Percentiles rank a stretch among this genome's conserved stretches.
These are phyloP conservation scores for Oryza australiensis DNA, from an alignment of 176 grass and related monocot species.

Conservation along the genomic window DNA sequence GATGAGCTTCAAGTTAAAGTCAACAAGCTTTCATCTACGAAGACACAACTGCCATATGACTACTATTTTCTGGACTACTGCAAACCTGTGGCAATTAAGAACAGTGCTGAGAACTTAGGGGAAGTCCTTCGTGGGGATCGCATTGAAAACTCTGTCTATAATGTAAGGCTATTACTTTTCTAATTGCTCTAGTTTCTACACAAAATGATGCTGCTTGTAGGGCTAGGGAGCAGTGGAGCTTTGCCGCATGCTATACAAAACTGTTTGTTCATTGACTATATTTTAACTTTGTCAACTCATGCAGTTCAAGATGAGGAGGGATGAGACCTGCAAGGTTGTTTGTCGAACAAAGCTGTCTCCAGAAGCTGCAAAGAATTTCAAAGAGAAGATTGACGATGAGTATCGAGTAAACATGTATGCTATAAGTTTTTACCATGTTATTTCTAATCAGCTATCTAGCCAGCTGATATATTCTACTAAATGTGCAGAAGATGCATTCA, in stretches of 20 bases:
- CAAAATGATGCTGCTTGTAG: neutral
- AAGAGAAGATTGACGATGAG: slow-evolving; percentile 88
- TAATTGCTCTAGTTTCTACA: neutral
- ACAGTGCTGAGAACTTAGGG: slow-evolving; percentile 80
- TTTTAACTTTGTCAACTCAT: slow-evolving; percentile 13
- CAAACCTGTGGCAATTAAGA: slow-evolving; percentile 64
- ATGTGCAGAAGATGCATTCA: slow-evolving; percentile 8
- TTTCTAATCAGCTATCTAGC: neutral
- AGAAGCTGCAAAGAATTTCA: slow-evolving; percentile 81
- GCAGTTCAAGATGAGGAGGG: slow-evolving; percentile 79
- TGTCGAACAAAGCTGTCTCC: slow-evolving; percentile 55
- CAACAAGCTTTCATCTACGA: slow-evolving; percentile 81
- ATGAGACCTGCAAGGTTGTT: slow-evolving; percentile 68
- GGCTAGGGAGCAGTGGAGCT: neutral
- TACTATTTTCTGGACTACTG: slow-evolving; percentile 91
- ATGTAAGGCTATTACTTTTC: slow-evolving; percentile 37
- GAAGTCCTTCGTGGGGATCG: slow-evolving; percentile 88
- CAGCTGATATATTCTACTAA: neutral
- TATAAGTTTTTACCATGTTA: neutral
- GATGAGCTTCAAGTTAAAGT: slow-evolving; percentile 86
- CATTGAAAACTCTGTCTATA: slow-evolving; percentile 81
- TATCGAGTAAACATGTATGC: slow-evolving; percentile 86
- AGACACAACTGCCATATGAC: slow-evolving; percentile 86
- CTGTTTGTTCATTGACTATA: neutral
- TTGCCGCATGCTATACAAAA: neutral